These are phyloP conservation scores for Phytophthora nicotianae DNA, from an alignment of 352 stramenopile genomes.

Conservation along the genomic window DNA sequence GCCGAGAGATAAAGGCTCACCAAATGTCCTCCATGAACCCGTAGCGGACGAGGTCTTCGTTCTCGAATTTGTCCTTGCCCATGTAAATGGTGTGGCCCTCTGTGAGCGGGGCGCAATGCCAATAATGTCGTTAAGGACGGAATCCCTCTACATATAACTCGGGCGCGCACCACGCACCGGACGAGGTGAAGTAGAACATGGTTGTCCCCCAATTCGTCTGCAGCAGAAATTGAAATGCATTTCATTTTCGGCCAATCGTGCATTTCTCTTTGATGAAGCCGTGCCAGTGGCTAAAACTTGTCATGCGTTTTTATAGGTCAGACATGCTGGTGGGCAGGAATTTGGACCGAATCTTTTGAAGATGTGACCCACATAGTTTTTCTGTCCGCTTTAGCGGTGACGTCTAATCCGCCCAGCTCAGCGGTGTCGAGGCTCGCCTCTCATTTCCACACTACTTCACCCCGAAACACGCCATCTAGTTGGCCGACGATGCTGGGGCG, in stretches of 20 bases:
- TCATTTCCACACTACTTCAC: conserved; percentile 3
- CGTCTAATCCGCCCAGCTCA: neutral
- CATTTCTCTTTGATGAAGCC: neutral
- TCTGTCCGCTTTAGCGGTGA: conserved; percentile 12
- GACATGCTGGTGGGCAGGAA: conserved; percentile 1
- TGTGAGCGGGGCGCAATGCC: conserved; percentile 14
- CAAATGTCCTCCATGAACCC: conserved; percentile 96
- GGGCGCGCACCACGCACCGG: conserved; percentile 44
- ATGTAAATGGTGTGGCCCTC: conserved; percentile 96
- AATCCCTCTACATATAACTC: neutral
- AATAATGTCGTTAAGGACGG: neutral
- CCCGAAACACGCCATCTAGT: conserved; percentile 3
- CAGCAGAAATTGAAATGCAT: conserved; percentile 3
- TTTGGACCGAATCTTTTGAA: conserved; percentile 15
- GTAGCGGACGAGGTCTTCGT: conserved; percentile 99
- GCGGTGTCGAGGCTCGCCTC: conserved; percentile 4
- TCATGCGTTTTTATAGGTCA: neutral
- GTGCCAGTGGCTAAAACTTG: conserved; percentile 9
- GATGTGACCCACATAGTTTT: conserved; percentile 13
- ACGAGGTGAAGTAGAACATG: conserved; percentile 86
- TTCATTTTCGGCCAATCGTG: conserved; percentile 29
- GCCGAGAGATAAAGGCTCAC: conserved; percentile 28
- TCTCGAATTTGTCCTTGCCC: conserved; percentile 99
- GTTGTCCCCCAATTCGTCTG: conserved; percentile 3
- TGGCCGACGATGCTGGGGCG: neutral